phyloP scores from a whole-genome alignment of 2,329 filamentous ascomycete genomes.

The Aspergillus proliferans region DNA sequence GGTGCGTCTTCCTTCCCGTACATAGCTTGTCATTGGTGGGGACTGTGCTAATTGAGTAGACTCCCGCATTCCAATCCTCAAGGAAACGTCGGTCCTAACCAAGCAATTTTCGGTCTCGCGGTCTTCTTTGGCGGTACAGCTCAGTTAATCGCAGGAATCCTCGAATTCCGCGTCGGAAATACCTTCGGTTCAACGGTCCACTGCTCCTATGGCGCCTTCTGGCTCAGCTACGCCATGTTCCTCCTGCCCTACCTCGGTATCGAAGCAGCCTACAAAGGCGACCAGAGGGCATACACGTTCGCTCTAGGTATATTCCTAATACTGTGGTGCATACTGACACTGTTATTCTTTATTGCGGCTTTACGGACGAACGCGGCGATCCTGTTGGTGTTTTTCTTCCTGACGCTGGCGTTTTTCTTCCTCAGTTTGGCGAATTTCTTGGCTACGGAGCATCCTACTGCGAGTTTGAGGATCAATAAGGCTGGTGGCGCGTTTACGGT shows the following conservation, averaged over 20 bases:
- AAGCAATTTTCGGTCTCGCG: slow-evolving; percentile 21
- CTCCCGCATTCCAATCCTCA: slow-evolving; percentile 18
- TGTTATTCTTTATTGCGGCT: slow-evolving; percentile 50
- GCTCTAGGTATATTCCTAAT: slow-evolving; percentile 55
- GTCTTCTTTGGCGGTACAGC: slow-evolving; percentile 24
- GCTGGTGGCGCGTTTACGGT: slow-evolving; percentile 36
- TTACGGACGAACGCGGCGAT: slow-evolving; percentile 55
- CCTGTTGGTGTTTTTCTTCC: slow-evolving; percentile 52
- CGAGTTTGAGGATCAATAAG: slow-evolving; percentile 43
- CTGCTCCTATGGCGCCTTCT: slow-evolving; percentile 57
- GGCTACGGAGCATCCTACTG: slow-evolving; percentile 28
- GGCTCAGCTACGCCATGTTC: slow-evolving; percentile 56
- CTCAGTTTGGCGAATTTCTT: slow-evolving; percentile 51
- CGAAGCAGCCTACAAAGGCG: slow-evolving; percentile 38
- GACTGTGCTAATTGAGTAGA: slow-evolving; percentile 5
- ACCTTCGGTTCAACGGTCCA: slow-evolving; percentile 58
- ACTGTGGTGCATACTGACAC: slow-evolving; percentile 55
- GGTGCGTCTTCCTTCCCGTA: slow-evolving; percentile 33
- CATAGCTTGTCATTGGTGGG: not conserved
- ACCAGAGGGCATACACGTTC: slow-evolving; percentile 39
- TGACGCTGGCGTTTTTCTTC: slow-evolving; percentile 54
- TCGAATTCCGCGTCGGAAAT: slow-evolving; percentile 51
- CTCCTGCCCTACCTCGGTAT: slow-evolving; percentile 49
- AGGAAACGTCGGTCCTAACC: slow-evolving; percentile 15
- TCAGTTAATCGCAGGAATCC: slow-evolving; percentile 23